Evolutionary conservation across 176 grass and related monocot genomes (phyloP).

Genomic region (Dendrocalamus sinicus): DNA sequence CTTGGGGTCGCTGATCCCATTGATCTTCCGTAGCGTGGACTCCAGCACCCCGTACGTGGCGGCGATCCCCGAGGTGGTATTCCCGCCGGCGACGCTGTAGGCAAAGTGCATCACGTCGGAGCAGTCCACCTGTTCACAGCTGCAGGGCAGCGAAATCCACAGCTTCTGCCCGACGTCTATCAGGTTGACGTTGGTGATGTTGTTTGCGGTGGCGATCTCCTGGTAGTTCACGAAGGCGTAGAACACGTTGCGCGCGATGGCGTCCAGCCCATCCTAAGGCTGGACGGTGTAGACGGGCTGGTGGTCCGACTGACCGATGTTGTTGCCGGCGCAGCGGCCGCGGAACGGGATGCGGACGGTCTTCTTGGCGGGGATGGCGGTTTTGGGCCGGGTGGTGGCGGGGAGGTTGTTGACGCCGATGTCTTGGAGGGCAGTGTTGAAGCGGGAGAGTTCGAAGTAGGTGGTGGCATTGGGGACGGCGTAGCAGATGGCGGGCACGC

Average conservation of each 20-base stretch:
- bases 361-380: background rate
- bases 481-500: too few relatives aligned
- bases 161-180: slow-evolving; percentile 35
- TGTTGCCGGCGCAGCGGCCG: slow-evolving; percentile 58
- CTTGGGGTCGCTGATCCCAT: slow-evolving; percentile 54
- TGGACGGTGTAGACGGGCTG: slow-evolving; percentile 61
- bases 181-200: slow-evolving; percentile 17
- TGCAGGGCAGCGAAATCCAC: slow-evolving; percentile 81
- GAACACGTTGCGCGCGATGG: slow-evolving; percentile 52
- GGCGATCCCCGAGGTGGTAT: slow-evolving; percentile 49
- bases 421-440: slow-evolving; percentile 1
- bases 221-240: slow-evolving; percentile 49
- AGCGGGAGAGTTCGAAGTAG: too few relatives aligned
- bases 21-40: slow-evolving; percentile 53
- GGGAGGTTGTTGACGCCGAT: slow-evolving; percentile 56
- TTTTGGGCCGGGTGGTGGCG: background rate
- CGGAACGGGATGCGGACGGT: slow-evolving; percentile 52
- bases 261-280: slow-evolving; percentile 53
- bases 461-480: too few relatives aligned
- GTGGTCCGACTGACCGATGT: slow-evolving; percentile 43
- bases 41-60: slow-evolving; percentile 48
- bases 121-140: slow-evolving; percentile 68
- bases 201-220: slow-evolving; percentile 71
- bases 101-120: slow-evolving; percentile 60
- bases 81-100: slow-evolving; percentile 49